Conservation (phyloP, 75 land plant genomes). For the Azolla pinnata region DNA sequence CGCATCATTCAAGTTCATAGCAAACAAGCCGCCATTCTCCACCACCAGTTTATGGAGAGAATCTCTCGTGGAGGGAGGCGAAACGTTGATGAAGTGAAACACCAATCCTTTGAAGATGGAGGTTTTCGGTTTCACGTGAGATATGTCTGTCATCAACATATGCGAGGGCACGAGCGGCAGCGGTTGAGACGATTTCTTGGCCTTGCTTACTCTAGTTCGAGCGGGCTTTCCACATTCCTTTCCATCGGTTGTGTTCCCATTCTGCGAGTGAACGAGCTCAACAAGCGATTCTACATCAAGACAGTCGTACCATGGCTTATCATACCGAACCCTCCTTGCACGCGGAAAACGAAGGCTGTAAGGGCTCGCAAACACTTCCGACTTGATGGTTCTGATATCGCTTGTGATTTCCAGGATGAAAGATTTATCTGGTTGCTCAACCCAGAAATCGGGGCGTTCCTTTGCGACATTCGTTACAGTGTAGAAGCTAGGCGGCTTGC, state of each 20-base stretch:
- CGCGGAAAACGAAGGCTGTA: constrained; percentile 91
- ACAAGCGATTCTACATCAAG: constrained; percentile 85
- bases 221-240: constrained; percentile 21
- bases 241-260: constrained; percentile 40
- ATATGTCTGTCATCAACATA: constrained; percentile 60
- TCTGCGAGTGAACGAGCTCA: constrained; percentile 58
- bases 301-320: constrained; percentile 97
- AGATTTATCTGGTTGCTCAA: constrained; percentile 89
- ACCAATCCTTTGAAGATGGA: constrained; percentile 52
- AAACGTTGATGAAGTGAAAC: constrained; percentile 70
- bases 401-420: constrained; percentile 84
- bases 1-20: constrained; percentile 74
- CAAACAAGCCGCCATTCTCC: constrained; percentile 85
- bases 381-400: constrained; percentile 85
- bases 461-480: constrained; percentile 76
- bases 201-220: constrained; percentile 28
- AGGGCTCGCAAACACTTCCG: constrained; percentile 98
- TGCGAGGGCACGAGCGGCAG: constrained; percentile 59
- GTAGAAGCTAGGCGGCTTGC: constrained; percentile 66
- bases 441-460: constrained; percentile 98
- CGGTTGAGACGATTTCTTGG: constrained; percentile 22
- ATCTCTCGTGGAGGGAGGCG: constrained; percentile 44
- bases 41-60: constrained; percentile 70
- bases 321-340: constrained; percentile 75
- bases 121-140: constrained; percentile 48